phyloP scores from a whole-genome alignment of 176 grass and related monocot genomes.

The sorghum (Sorghum bicolor) region Sorghum_bicolor_NCBIv3 NC_012876.2:58603001-58603500 shows the following conservation, averaged over 20 bases:
- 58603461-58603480: neutral
- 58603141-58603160: slow-evolving; percentile 9
- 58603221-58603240: neutral
- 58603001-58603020: slow-evolving; percentile 29
- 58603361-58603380: neutral
- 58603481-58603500: neutral
- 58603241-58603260: neutral
- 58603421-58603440: neutral
- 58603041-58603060: neutral
- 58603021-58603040: neutral
- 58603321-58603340: neutral
- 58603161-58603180: neutral
- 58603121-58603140: neutral
- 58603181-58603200: neutral
- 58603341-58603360: neutral
- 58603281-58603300: neutral
- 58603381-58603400: neutral
- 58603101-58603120: neutral
- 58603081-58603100: slow-evolving; percentile 5
- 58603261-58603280: neutral
- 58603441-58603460: neutral
- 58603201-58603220: neutral
- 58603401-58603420: neutral
- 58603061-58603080: neutral
- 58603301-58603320: neutral